Evolutionary conservation across 129 eudicot species (phyloP), one percentile per base, ranked within the genome.

Genomic region (Helianthus annuus): DNA sequence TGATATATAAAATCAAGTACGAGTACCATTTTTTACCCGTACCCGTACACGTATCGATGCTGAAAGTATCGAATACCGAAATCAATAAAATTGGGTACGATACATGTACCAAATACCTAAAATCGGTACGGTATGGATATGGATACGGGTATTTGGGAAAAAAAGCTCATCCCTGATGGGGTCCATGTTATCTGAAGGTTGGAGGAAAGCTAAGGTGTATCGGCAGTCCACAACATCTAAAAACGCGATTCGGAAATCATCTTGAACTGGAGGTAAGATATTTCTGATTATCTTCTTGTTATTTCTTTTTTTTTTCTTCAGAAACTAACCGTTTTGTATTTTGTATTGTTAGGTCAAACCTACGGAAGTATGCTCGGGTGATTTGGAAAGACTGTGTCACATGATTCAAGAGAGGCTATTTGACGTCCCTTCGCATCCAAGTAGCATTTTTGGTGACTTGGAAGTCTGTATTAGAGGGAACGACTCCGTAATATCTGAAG

Each of bases 181-280:
- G 27, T 75, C 52, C 56, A 53, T 77, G 45, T 53, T 19, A 44
- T 55, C 79, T 46, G 36, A 68, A 92, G 97, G 97, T 92, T 66
- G 98, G 91, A 36, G 98, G 98, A 78, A 86, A 72, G 79, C 83
- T 94, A 64, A 84, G 92, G 79, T 94, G 98, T 81, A 90, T 94
- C 56, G 98, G 98, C 66, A 94, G 98, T 79, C 92, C 98, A 49
- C 98, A 93, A 53, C 98, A 94, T 81, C 79, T 94, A 70, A 94
- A 94, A 83, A 87, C 96, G 13, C 86, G 98, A 80, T 94, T 94
- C 22, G 97, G 98, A 45, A 94, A 94, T 76, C 97, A 94, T 83
- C 98, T 94, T 68, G 98, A 94, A 81, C 80, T 94, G 16, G 98
- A 94, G 89, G 97, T 89, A 83, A 52, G 44, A 12, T 12, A 4